Evolutionary conservation across 306 rosid genomes (phyloP).

Genomic region (Hippophae rhamnoides): DNA sequence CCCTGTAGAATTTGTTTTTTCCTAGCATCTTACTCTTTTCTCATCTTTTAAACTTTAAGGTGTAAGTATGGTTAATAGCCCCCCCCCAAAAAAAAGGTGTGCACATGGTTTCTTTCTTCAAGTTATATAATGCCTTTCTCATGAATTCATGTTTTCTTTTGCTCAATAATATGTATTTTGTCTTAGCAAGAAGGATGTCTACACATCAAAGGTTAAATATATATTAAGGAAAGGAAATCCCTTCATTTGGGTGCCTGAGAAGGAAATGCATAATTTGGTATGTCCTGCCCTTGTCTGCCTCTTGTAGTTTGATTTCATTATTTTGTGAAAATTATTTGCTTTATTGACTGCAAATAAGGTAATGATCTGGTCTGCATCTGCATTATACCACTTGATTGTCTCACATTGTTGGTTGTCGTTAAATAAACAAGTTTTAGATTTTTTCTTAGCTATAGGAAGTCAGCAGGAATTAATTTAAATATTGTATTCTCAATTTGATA

Average conservation of each 20-base stretch:
- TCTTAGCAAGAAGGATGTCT: conserved; percentile 53
- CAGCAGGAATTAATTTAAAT: not conserved
- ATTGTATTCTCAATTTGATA: too few relatives aligned
- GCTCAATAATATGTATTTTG: conserved; percentile 20
- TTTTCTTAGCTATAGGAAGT: not conserved
- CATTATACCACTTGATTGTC: too few relatives aligned
- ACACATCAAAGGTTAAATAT: conserved; percentile 74
- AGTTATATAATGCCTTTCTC: not conserved
- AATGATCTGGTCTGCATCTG: not conserved
- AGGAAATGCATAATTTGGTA: conserved; percentile 83
- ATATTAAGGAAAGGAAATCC: conserved; percentile 67
- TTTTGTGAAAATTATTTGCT: not conserved
- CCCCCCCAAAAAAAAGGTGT: not conserved
- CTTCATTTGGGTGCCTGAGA: conserved; percentile 77
- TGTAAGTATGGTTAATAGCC: too few relatives aligned
- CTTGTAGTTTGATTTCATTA: not conserved
- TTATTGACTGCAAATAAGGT: not conserved
- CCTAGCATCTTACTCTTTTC: too few relatives aligned
- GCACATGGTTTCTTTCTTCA: not conserved
- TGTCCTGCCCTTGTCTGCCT: not conserved
- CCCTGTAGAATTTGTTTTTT: too few relatives aligned
- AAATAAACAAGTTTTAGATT: not conserved
- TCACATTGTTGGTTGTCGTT: not conserved
- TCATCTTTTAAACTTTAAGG: too few relatives aligned
- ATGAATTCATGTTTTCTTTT: not conserved